Evolutionary conservation across 1,139 yeast species (phyloP), one percentile per base, ranked within the genome.

Genomic region (Wickerhamomyces sp.): DNA sequence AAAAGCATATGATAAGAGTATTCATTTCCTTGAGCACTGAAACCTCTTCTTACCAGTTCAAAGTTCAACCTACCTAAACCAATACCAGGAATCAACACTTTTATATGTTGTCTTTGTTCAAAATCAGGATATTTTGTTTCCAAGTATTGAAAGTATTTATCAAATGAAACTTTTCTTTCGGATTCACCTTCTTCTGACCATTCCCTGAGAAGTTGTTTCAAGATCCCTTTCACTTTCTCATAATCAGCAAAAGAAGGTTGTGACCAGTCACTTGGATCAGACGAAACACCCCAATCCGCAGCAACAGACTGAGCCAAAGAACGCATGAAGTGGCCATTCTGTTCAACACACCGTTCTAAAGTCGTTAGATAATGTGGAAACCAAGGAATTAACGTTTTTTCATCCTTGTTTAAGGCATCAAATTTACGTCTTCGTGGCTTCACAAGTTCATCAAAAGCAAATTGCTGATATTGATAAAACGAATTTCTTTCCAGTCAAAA

Each of bases 1-100:
- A 84, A 61, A 4, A 87, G 64, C 95, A 88, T 87, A 54, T 83
- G 94, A 53, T 80, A 82, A 18, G 92, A 81, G 52, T 81, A 76
- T 56, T 89, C 96, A 58, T 87, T 88, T 0, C 96, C 96, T 49
- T 85, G 89, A n/a, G 84, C 76, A 60, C 72, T 63, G 57, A 81
- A 86, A 2, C 96, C 95, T 39, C 69, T 53, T 24, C 58, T 60
- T 1, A 86, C 87, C 38, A 86, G 63, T 37, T 88, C 96, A 41
- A 76, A 71, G n/a, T 87, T 84, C 43, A 87, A 59, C 39, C 96
- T 60, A 0, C 94, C 96, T 16, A 86, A 65, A 0, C 96, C 96
- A 45, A 88, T 79, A 1, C 96, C 96, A 0, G 96, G 96, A 1
- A 81, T 79, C 26, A 88, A 64, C 0, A 86, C 68, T 33, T 70